Evolutionary conservation across 192 early-diverging fungal genomes (phyloP), one percentile per base, ranked within the genome.

Genomic region (Coemansia sp.): DNA sequence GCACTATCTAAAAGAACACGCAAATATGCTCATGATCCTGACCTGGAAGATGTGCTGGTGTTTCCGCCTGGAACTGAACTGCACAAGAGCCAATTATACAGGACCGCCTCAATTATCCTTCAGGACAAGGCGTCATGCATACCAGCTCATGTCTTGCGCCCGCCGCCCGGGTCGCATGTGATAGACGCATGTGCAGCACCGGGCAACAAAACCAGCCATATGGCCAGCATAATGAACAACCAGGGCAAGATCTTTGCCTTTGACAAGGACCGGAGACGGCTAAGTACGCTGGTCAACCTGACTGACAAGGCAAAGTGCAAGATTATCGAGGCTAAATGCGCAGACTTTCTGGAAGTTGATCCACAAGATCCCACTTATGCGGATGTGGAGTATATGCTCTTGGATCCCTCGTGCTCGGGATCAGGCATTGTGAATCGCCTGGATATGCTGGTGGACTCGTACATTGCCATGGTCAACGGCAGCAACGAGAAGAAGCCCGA

Each of bases 91-190:
- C 79, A 81, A 42, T 67, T 92, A 15, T 85, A 87, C 38, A 49
- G 83, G 10, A 80, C 85, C 14, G 96, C 94, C 3, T 68, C 83
- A 9, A 81, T 98, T 15, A 89, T 98, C 19, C 76, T 98, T 9
- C 95, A 98, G 81, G 94, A 96, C 72, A 96, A 96, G 65, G 94
- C 94, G 7, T 91, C 88, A 5, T 98, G 93, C 69, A 93, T 96
- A 61, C 91, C 96, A 1, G 92, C 96, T 0, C 91, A 88, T 53
- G 84, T 96, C 15, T 72, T 92, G 35, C 74, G 72, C 4, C 86
- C 93, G 0, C 72, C 80, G 12, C 51, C 61, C 5, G 68, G 62
- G 5, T 55, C 82, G 3, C 57, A 59, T 19, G 91, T 87, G 2
- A 90, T 99, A 41, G 96, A 99, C 65, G 93, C 88, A 7, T 99